Evolutionary conservation across 2,329 filamentous ascomycete genomes (phyloP), one percentile per base, ranked within the genome.

Genomic region (Pseudocercospora fijiensis): DNA sequence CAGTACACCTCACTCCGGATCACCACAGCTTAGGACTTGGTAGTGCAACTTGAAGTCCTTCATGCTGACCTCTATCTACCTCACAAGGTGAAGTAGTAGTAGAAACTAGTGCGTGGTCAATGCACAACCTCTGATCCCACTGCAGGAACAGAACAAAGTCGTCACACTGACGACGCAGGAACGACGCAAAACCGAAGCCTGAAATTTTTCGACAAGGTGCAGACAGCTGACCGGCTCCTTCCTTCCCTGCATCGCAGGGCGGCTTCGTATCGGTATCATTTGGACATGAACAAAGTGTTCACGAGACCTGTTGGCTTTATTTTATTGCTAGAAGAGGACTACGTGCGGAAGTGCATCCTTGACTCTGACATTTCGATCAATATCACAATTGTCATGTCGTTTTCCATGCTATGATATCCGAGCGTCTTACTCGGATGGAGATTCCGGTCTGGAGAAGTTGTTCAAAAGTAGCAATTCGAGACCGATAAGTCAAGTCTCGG

Each of bases 111-210:
- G 49, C 49, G 16, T 53, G 49, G 49, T 30, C 49, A 10, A 53
- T 30, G 49, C 49, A 53, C 49, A 53, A 28, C 24, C 22, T 28
- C 45, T 49, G 11, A 3, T 11, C 18, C 1, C 22, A 49, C 49
- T 53, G 49, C 49, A 53, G 49, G 49, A 53, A 53, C 49, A 30
- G 37, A 41, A 41, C 16, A 41, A 41, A n/a, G 26, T 49, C 18
- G 18, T 24, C 49, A 53, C 24, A 26, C 22, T 27, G 26, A 24
- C 20, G 26, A 53, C 16, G 49, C 49, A 53, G 49, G 49, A 53
- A 53, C 26, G 16, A 53, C 49, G 49, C 22, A 53, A 49, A 10
- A 16, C 4, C 37, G 37, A 41, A 41, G 37, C 37, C 37, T 7
- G 18, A 37, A n/a, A 6, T 41, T 41, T 41, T 41, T 41, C 37